phyloP scores from a whole-genome alignment of 305 asterid species.

The Withania somnifera region DNA sequence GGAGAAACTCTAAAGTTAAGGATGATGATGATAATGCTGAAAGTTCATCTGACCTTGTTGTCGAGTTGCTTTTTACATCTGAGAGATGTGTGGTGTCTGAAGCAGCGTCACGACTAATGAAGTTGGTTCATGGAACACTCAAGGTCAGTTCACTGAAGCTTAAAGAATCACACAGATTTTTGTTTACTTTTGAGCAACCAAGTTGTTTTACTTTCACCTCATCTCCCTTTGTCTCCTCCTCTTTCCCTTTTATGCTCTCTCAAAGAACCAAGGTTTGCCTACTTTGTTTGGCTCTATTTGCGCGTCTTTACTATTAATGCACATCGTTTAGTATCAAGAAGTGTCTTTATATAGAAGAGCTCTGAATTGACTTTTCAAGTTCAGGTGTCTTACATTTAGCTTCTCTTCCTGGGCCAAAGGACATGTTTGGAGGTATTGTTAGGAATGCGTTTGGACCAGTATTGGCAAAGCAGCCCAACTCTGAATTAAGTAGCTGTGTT shows the following conservation, averaged over 20 bases:
- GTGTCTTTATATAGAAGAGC: background rate
- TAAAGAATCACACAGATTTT: background rate
- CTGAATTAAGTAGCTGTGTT: background rate
- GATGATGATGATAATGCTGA: conserved; percentile 32
- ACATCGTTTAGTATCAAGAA: background rate
- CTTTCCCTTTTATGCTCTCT: background rate
- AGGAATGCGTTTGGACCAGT: background rate
- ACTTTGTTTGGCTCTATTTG: background rate
- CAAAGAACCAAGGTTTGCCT: background rate
- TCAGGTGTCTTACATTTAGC: background rate
- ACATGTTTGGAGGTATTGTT: background rate
- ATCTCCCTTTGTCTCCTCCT: background rate
- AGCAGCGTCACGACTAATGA: conserved; percentile 68
- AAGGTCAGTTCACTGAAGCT: conserved; percentile 37
- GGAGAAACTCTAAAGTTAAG: conserved; percentile 23
- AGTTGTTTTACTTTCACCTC: background rate
- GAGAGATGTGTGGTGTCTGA: conserved; percentile 73
- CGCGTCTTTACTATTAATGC: background rate
- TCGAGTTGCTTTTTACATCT: conserved; percentile 59
- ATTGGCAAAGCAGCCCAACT: background rate
- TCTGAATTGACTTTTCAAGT: background rate
- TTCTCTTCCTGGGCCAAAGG: background rate
- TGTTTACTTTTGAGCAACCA: background rate
- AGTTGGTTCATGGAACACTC: conserved; percentile 74
- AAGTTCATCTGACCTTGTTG: conserved; percentile 28